Percentiles rank a stretch among this genome's conserved stretches.
Evolutionary conservation across 2,329 filamentous ascomycete species (phyloP).

Genomic region (Cladorrhinum sp.): DNA sequence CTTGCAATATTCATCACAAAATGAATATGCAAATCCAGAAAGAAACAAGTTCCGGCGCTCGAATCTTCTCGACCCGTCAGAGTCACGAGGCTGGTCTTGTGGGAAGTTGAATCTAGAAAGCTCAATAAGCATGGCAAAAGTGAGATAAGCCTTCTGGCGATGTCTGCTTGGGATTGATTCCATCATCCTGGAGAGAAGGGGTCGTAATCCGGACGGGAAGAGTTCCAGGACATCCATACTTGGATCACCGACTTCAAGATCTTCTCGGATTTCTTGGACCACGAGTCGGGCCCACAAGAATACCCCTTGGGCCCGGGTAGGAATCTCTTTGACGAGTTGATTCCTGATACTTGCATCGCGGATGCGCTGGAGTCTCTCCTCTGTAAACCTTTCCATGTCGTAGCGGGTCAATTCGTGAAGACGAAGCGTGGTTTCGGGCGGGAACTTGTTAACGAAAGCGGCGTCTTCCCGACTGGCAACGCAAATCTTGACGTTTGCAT

Average conservation of each 20-base stretch:
- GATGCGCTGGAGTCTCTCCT: neutral
- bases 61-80: too few relatives aligned
- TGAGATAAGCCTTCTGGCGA: neutral
- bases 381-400: neutral
- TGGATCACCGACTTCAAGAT: neutral
- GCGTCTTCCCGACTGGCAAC: neutral
- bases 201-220: neutral
- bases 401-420: neutral
- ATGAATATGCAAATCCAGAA: neutral
- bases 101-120: neutral
- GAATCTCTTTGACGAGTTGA: neutral
- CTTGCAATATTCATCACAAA: neutral
- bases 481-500: neutral
- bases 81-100: neutral
- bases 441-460: neutral
- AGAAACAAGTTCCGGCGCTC: neutral
- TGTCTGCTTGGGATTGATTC: neutral
- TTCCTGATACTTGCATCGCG: neutral
- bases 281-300: conserved; percentile 1
- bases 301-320: neutral
- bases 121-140: neutral
- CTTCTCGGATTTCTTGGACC: neutral
- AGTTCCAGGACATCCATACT: neutral
- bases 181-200: neutral
- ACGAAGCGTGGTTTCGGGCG: neutral